Conservation (phyloP, 2,329 filamentous ascomycete species). For the Pestalotiopsis sp. region DNA sequence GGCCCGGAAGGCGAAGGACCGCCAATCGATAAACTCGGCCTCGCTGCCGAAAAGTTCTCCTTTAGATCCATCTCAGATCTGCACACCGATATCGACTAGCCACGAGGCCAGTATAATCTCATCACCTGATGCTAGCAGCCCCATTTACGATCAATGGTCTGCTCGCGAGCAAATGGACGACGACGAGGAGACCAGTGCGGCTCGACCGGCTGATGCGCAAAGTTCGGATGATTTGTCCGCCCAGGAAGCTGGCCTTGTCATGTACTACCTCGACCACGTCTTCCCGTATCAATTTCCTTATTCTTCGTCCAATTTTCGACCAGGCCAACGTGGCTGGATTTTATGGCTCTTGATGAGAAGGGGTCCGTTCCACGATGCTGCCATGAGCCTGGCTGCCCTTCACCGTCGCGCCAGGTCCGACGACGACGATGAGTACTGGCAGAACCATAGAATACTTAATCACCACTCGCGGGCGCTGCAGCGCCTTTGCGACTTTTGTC, state of each 20-base stretch:
- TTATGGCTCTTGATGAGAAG: conserved; percentile 29
- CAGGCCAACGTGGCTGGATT: conserved; percentile 64
- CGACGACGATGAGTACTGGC: background rate
- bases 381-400: background rate
- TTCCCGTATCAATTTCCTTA: conserved; percentile 66
- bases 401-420: background rate
- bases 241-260: conserved; percentile 38
- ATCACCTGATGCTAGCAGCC: background rate
- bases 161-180: background rate
- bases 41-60: background rate
- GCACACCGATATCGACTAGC: background rate
- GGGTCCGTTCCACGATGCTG: background rate
- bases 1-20: background rate
- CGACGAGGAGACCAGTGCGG: too few relatives aligned
- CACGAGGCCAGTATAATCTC: background rate
- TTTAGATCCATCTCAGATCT: background rate
- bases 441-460: background rate
- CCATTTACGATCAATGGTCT: background rate
- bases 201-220: background rate
- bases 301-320: conserved; percentile 57
- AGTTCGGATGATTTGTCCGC: background rate
- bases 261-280: conserved; percentile 64
- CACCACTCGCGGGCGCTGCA: background rate
- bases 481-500: background rate
- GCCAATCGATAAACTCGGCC: background rate